Percentiles rank a stretch among this genome's conserved stretches.
These are phyloP conservation scores for Capsella rubella DNA, from an alignment of 441 rosid genomes.

Conservation along the genomic window DNA sequence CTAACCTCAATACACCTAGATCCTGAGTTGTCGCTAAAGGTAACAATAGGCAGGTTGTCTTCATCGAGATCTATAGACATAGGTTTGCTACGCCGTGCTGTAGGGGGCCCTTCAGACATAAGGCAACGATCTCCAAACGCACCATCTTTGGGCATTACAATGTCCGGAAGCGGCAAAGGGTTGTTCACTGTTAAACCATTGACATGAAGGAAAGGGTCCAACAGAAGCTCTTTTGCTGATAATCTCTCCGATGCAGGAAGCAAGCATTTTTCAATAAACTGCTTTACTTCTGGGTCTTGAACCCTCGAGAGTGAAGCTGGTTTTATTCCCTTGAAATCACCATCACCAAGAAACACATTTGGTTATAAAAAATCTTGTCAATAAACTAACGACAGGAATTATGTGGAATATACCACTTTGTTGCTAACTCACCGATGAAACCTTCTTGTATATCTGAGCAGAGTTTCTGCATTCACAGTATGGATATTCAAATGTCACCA, in stretches of 20 bases:
- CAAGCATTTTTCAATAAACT: constrained; percentile 69
- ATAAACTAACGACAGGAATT: constrained; percentile 5
- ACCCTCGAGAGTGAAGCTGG: constrained; percentile 71
- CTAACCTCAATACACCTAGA: constrained; percentile 55
- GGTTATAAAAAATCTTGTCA: constrained; percentile 3
- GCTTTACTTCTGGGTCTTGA: constrained; percentile 60
- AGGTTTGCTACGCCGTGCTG: constrained; percentile 45
- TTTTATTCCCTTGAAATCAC: constrained; percentile 64
- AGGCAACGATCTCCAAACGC: constrained; percentile 78
- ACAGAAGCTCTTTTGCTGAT: constrained; percentile 66
- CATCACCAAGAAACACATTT: constrained; percentile 21
- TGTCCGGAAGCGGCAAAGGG: constrained; percentile 66
- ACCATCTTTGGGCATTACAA: constrained; percentile 65
- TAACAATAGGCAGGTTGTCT: constrained; percentile 64
- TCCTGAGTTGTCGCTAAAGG: constrained; percentile 46
- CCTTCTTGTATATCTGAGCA: constrained; percentile 81
- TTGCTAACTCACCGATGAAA: constrained; percentile 50
- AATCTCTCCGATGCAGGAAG: constrained; percentile 69
- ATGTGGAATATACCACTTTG: constrained; percentile 20
- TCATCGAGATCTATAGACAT: constrained; percentile 54
- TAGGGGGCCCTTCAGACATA: constrained; percentile 73
- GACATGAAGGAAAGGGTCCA: constrained; percentile 64
- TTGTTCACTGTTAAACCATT: constrained; percentile 56
- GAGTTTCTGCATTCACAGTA: constrained; percentile 73
- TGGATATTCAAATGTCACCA: constrained; percentile 76